These are phyloP conservation scores for Candida sojae DNA, from an alignment of 1,139 yeast genomes.

Conservation along the genomic window DNA sequence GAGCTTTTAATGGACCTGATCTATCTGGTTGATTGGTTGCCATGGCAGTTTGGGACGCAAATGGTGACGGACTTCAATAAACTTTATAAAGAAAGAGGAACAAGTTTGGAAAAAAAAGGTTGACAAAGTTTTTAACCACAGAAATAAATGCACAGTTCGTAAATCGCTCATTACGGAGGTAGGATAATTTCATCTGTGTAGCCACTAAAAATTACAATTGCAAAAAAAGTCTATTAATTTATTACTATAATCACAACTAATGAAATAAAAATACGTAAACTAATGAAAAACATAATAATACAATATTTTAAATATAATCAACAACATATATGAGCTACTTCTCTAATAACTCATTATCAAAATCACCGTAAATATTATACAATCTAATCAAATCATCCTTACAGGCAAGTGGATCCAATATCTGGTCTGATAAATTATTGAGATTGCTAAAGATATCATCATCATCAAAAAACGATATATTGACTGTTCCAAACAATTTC, in stretches of 20 bases:
- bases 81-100: background rate
- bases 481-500: background rate
- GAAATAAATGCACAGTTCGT: background rate
- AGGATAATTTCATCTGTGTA: background rate
- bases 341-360: slow-evolving; percentile 18
- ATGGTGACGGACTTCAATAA: background rate
- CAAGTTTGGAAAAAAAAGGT: too few species aligned
- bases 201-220: too few species aligned
- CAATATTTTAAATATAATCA: background rate
- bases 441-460: slow-evolving; percentile 14
- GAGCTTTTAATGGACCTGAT: background rate
- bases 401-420: slow-evolving; percentile 17
- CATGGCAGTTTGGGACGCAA: too few species aligned
- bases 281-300: background rate
- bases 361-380: slow-evolving; percentile 42
- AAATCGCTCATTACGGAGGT: background rate
- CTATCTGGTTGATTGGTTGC: too few species aligned
- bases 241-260: background rate
- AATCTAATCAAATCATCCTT: slow-evolving; percentile 41
- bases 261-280: background rate
- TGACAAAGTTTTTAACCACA: too few species aligned
- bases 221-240: background rate
- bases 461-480: slow-evolving; percentile 13
- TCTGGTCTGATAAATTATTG: slow-evolving; percentile 15
- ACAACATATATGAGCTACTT: background rate